Percentiles rank a stretch among this genome's conserved stretches.
Evolutionary conservation across 225 moss, liverwort and hornwort genomes (phyloP).

Genomic region (Pleurozium schreberi): DNA sequence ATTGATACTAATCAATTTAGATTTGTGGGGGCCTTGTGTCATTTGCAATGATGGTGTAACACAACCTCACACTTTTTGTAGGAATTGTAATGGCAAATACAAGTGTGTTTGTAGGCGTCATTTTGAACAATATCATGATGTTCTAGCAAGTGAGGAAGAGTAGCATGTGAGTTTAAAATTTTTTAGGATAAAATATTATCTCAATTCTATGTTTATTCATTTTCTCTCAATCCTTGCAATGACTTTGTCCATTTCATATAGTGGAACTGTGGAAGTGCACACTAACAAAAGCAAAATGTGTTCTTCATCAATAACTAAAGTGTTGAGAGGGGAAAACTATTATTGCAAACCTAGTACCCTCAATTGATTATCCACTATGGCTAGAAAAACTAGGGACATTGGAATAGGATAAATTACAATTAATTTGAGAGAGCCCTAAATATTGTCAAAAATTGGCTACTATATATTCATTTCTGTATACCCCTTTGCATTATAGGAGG

Average conservation of each 20-base stretch:
- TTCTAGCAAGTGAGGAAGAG: fast-evolving
- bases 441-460: background rate
- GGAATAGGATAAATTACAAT: too few relatives aligned
- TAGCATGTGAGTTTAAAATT: too few relatives aligned
- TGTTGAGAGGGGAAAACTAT: background rate
- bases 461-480: background rate
- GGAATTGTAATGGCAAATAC: background rate
- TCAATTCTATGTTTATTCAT: background rate
- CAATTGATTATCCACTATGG: background rate
- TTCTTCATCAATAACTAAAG: background rate
- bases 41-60: background rate
- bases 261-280: background rate
- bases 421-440: background rate
- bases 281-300: fast-evolving
- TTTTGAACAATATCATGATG: background rate
- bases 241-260: background rate
- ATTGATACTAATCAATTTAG: background rate
- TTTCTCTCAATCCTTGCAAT: background rate
- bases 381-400: too few relatives aligned
- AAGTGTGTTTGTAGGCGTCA: background rate
- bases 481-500: too few relatives aligned
- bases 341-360: fast-evolving
- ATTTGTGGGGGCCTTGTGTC: fast-evolving
- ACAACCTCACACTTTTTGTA: too few relatives aligned
- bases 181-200: background rate